A percentile compares a stretch with the other conserved stretches of the same genome.
These are phyloP conservation scores for Exophiala oligosperma DNA, from an alignment of 2,329 filamentous ascomycete species.

Conservation along the genomic window DNA sequence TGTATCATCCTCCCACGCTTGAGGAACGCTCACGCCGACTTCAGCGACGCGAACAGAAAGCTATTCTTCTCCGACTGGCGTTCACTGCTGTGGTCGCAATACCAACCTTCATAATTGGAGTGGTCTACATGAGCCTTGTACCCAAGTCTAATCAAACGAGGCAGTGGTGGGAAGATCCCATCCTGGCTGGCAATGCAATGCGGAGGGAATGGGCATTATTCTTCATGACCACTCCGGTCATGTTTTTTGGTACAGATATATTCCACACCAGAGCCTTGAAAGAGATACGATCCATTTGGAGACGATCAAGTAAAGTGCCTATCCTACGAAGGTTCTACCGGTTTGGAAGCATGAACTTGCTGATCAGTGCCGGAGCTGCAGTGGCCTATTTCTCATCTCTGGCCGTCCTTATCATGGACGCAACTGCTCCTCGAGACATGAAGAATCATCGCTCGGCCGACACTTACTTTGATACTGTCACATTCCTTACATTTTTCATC, in stretches of 20 bases:
- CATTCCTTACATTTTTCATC: constrained; percentile 87
- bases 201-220: constrained; percentile 78
- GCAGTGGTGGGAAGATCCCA: constrained; percentile 67
- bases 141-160: constrained; percentile 58
- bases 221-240: constrained; percentile 79
- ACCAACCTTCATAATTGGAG: constrained; percentile 82
- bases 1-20: constrained; percentile 78
- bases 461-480: constrained; percentile 86
- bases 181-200: constrained; percentile 68
- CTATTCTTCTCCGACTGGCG: constrained; percentile 68
- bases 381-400: constrained; percentile 86
- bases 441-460: constrained; percentile 15
- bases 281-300: constrained; percentile 77
- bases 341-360: constrained; percentile 96
- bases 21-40: constrained; percentile 78
- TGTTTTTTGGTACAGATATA: constrained; percentile 80
- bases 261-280: constrained; percentile 80
- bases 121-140: constrained; percentile 87
- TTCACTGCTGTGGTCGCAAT: constrained; percentile 70
- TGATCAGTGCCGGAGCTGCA: constrained; percentile 83
- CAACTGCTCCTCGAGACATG: constrained; percentile 35
- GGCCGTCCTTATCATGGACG: constrained; percentile 68
- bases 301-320: constrained; percentile 69
- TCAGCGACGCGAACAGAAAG: constrained; percentile 66
- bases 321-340: constrained; percentile 76